Evolutionary conservation across 192 early-diverging fungal species (phyloP), one percentile per base, ranked within the genome.

Genomic region (Geranomyces variabilis): DNA sequence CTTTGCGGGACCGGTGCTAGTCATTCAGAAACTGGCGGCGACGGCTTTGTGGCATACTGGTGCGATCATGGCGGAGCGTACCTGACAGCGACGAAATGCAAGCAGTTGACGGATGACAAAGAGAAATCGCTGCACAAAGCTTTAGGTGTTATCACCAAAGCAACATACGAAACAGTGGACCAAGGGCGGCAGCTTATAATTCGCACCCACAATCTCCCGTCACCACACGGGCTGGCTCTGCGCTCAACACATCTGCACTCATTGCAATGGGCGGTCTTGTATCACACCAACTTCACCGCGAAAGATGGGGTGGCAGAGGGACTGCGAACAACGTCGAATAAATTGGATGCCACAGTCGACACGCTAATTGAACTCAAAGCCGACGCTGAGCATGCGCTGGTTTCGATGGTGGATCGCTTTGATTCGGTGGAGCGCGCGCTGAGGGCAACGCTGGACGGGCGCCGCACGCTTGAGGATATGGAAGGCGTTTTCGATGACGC

Each of bases 101-200:
- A 41, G 14, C 15, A 26, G 7, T 4, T 60, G 5, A 17, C 30
- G 5, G 58, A 7, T 60, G 51, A 3, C 7, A 53, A 17, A 53
- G 51, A 53, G 15, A 53, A 26, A 26, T 19, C 21, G 17, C 29
- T 60, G 7, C 34, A 69, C 33, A 34, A 64, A 49, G 48, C 56
- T 22, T 29, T 71, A 26, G 47, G 58, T 14, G 24, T 53, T 0
- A 71, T 71, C 31, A 71, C 70, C 17, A 63, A 64, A 45, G 29
- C 44, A 14, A 71, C 70, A n/a, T 63, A 43, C 45, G 70, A 63
- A n/a, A 71, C 70, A n/a, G 58, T 71, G 61, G 70, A 71, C 41
- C 59, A 71, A 45, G 70, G 70, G 3, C 36, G 33, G 44, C 59
- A 51, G 68, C 57, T 70, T 15, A 24, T 70, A 0, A 31, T 60